Evolutionary conservation across 495 filamentous ascomycete genomes (phyloP), one percentile per base, ranked within the genome.

Genomic region (Podospora pseudopauciseta): DNA sequence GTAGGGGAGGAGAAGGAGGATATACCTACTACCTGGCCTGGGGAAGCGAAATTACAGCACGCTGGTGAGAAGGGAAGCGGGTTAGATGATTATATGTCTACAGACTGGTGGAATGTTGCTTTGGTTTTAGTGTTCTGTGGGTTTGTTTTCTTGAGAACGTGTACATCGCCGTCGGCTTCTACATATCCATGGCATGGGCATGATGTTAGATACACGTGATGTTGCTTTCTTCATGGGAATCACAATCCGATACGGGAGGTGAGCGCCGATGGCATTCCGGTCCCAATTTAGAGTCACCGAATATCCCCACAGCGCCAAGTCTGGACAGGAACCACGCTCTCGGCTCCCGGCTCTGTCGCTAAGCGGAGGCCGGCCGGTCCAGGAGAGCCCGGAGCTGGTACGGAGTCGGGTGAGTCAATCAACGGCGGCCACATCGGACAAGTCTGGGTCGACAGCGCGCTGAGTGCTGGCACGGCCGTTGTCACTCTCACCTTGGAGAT

Each of bases 41-140:
- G 39, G 15, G 39, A 49, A 49, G 39, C 9, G 9, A 49, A 16
- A 49, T 2, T 49, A 49, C 39, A 49, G 39, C 39, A 16, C 6
- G 39, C 9, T 49, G 39, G 39, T 49, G 39, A 49, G 6, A 53
- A 19, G 34, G 13, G 63, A 32, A 11, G 20, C 44, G 71, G 71
- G 66, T 68, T 71, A 69, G 20, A 67, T 71, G 70, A 64, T 67
- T 27, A 70, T 27, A 70, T 60, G 70, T 65, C 66, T 66, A 71
- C 60, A 49, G 39, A 49, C 39, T 49, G 39, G 39, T 49, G 70
- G 34, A 56, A 54, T 19, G 70, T 70, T 49, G 39, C 39, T 6
- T 49, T 9, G 39, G 16, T 49, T 49, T 49, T 49, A 49, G 15
- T 11, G 39, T 49, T 11, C 39, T 49, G 13, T 0, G 6, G 39